phyloP scores from a whole-genome alignment of 192 early-diverging fungal genomes.

The Cetraspora pellucida region DNA sequence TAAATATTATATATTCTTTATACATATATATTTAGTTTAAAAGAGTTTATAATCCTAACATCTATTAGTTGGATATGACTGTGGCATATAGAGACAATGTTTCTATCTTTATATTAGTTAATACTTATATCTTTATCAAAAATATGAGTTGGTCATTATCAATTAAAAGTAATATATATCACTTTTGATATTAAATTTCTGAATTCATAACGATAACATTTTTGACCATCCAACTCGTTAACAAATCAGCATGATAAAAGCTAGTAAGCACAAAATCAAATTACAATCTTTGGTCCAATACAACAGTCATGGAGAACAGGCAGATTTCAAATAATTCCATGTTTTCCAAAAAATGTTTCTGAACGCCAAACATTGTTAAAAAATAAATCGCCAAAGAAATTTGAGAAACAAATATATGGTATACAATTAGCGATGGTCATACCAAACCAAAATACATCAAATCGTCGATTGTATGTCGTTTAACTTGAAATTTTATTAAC shows the following conservation, averaged over 20 bases:
- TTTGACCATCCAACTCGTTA: constrained; percentile 28
- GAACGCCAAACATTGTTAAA: constrained; percentile 25
- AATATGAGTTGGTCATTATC: too few relatives aligned
- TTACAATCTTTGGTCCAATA: constrained; percentile 6
- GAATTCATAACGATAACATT: constrained; percentile 21
- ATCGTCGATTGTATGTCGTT: neutral
- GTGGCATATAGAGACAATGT: too few relatives aligned
- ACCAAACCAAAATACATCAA: constrained; percentile 1
- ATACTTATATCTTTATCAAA: too few relatives aligned
- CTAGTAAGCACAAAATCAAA: constrained; percentile 15
- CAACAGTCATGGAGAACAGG: neutral
- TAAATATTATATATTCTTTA: too few relatives aligned
- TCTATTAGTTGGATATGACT: too few relatives aligned
- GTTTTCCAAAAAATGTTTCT: constrained; percentile 7
- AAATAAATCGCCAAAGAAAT: constrained; percentile 15
- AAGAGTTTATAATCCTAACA: too few relatives aligned
- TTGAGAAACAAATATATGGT: constrained; percentile 18
- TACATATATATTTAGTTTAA: too few relatives aligned
- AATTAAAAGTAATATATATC: too few relatives aligned
- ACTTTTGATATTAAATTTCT: too few relatives aligned
- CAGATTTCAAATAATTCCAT: constrained; percentile 20
- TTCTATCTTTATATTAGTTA: too few relatives aligned
- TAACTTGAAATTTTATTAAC: neutral
- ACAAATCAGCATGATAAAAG: neutral
- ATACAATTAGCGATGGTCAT: constrained; percentile 8